Conservation (phyloP, 202 grass and related monocot genomes). For the Panicum hallii region DNA sequence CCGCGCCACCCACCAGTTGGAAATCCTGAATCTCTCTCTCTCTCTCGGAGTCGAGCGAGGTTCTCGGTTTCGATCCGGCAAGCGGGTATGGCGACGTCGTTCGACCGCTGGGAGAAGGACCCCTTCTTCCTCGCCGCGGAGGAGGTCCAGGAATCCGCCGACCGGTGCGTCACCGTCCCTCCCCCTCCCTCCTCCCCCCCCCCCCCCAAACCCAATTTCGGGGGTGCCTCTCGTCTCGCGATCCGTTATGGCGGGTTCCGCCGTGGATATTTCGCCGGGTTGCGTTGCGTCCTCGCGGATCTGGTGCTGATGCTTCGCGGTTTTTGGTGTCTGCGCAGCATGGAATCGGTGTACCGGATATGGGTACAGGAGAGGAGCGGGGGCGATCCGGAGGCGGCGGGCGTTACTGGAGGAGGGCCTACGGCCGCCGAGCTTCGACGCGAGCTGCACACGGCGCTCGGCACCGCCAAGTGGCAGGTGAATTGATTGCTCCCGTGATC, state of each 20-base stretch:
- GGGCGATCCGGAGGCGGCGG: background rate
- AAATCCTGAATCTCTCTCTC: background rate
- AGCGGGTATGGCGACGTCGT: constrained; percentile 70
- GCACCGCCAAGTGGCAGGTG: constrained; percentile 97
- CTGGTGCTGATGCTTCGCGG: constrained; percentile 27
- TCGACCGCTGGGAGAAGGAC: constrained; percentile 98
- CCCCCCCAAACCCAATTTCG: background rate
- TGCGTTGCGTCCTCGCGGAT: constrained; percentile 16
- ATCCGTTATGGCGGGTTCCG: background rate
- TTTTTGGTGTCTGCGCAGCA: constrained; percentile 37
- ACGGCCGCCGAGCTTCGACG: constrained; percentile 51
- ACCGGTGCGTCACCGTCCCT: constrained; percentile 49
- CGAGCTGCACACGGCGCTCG: constrained; percentile 73
- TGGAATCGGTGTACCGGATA: constrained; percentile 73
- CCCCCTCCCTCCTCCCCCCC: no score
- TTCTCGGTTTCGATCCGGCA: constrained; percentile 16
- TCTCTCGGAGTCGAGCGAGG: background rate
- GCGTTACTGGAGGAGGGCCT: constrained; percentile 21
- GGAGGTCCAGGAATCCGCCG: constrained; percentile 82
- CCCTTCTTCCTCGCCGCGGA: constrained; percentile 92
- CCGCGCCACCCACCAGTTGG: background rate
- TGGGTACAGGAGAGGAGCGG: constrained; percentile 62
- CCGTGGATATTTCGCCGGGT: background rate
- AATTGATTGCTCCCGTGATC: background rate
- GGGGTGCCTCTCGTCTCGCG: background rate